phyloP scores from a whole-genome alignment of 306 rosid species.

The Rosa chinensis region DNA sequence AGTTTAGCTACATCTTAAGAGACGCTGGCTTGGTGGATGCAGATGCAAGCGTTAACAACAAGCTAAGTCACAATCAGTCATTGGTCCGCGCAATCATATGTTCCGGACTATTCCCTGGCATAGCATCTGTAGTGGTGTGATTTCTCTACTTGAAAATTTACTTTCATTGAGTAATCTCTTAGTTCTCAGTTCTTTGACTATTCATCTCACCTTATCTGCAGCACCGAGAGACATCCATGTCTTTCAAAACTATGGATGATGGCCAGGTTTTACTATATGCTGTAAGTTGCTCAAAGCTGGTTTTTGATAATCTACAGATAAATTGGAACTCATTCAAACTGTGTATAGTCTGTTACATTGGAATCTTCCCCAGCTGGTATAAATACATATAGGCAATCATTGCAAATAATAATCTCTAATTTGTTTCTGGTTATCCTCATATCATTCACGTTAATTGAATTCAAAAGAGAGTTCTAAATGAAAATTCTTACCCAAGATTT shows the following conservation, averaged over 20 bases:
- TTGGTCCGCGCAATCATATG: conserved; percentile 91
- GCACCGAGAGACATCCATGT: conserved; percentile 99
- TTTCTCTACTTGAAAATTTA: conserved; percentile 25
- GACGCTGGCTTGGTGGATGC: conserved; percentile 81
- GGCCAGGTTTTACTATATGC: conserved; percentile 94
- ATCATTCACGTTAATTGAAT: not conserved
- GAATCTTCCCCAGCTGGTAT: not conserved
- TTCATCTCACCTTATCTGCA: conserved; percentile 42
- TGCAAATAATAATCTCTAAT: not conserved
- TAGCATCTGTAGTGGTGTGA: conserved; percentile 91
- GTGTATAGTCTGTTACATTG: not conserved
- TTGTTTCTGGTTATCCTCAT: not conserved
- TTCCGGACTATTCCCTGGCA: conserved; percentile 96
- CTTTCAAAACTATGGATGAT: conserved; percentile 94
- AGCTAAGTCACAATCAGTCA: conserved; percentile 84
- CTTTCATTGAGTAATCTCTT: conserved; percentile 8
- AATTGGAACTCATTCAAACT: not conserved
- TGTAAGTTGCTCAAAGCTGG: conserved; percentile 37
- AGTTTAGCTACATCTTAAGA: conserved; percentile 82
- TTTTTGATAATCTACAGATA: not conserved
- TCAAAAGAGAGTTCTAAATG: not conserved
- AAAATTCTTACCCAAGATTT: not conserved
- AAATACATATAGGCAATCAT: not conserved
- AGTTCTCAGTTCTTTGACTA: conserved; percentile 21
- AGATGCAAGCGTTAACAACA: conserved; percentile 68